Conservation (phyloP, 2,329 filamentous ascomycete genomes). For the Alternaria hordeiaustralica region DNA sequence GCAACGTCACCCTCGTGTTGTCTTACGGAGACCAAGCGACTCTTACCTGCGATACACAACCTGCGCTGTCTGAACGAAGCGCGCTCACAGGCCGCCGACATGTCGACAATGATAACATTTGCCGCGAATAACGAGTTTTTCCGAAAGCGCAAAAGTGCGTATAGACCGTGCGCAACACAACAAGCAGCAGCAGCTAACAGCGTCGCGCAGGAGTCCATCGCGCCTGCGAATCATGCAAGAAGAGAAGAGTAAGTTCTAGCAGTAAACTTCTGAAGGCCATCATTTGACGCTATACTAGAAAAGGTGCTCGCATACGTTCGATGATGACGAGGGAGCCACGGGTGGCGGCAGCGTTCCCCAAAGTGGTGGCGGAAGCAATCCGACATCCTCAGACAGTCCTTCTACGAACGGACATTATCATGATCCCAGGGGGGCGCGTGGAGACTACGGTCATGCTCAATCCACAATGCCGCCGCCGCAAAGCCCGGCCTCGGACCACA, state of each 20-base stretch:
- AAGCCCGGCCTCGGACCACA: conserved; percentile 39
- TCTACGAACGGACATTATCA: conserved; percentile 28
- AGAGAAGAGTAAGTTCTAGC: conserved; percentile 46
- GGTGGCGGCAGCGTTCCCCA: conserved; percentile 47
- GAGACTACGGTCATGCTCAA: conserved; percentile 35
- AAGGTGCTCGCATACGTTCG: conserved; percentile 52
- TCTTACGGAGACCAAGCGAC: conserved; percentile 25
- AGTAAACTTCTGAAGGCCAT: conserved; percentile 14
- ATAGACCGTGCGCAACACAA: conserved; percentile 21
- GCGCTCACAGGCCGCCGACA: conserved; percentile 21
- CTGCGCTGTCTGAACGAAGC: conserved; percentile 4
- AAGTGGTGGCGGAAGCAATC: conserved; percentile 43
- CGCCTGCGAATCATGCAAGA: conserved; percentile 55
- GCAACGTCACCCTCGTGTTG: conserved; percentile 24
- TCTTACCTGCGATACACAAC: conserved; percentile 13
- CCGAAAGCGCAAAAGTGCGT: conserved; percentile 51
- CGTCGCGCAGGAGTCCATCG: conserved; percentile 45
- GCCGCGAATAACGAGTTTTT: conserved; percentile 55
- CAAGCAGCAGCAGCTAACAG: conserved; percentile 33
- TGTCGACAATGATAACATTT: conserved; percentile 54
- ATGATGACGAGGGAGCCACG: conserved; percentile 37
- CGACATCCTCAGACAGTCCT: conserved; percentile 39
- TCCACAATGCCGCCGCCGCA: conserved; percentile 42
- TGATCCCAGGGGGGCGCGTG: conserved; percentile 34
- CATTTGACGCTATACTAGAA: conserved; percentile 43